phyloP scores from a whole-genome alignment of 2,329 filamentous ascomycete genomes.

The Botryosphaeria dothidea region DNA sequence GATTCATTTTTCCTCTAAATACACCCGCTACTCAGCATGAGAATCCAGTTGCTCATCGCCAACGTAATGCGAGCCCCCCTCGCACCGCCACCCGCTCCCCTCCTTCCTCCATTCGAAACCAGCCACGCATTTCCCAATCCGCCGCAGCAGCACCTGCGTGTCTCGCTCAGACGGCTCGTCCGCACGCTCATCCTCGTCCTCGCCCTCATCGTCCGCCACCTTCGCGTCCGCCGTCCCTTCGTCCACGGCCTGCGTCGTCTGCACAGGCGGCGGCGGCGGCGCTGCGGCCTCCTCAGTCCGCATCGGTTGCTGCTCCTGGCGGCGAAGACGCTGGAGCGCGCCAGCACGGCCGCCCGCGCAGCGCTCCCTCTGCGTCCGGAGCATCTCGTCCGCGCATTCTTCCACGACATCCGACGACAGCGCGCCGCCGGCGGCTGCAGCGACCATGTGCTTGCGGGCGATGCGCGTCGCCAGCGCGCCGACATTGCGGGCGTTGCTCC shows the following conservation, averaged over 20 bases:
- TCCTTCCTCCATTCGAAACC: slow-evolving; percentile 66
- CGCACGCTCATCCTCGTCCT: not conserved
- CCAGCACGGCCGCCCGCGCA: not conserved
- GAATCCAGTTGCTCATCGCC: slow-evolving; percentile 32
- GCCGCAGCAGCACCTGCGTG: not conserved
- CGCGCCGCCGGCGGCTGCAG: not conserved
- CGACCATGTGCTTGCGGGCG: not conserved
- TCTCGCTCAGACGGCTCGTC: not conserved
- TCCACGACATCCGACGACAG: not conserved
- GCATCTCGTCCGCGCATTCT: not conserved
- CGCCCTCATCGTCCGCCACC: slow-evolving; percentile 51
- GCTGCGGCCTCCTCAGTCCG: slow-evolving; percentile 20
- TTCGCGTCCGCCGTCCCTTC: slow-evolving; percentile 37
- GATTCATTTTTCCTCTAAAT: too few species aligned
- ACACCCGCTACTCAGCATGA: not conserved
- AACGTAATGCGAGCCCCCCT: slow-evolving; percentile 61
- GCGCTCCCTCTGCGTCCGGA: not conserved
- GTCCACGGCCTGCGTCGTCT: slow-evolving; percentile 23
- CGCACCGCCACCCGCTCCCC: slow-evolving; percentile 60
- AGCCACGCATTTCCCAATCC: slow-evolving; percentile 44
- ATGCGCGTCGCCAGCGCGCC: slow-evolving; percentile 54
- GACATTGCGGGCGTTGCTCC: slow-evolving; percentile 67
- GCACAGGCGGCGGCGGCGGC: not conserved
- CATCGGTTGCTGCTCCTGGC: not conserved
- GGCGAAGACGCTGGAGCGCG: not conserved